A percentile compares a stretch with the other conserved stretches of the same genome.
Evolutionary conservation across 306 rosid genomes (phyloP).

Genomic region (Crataegus laevigata): DNA sequence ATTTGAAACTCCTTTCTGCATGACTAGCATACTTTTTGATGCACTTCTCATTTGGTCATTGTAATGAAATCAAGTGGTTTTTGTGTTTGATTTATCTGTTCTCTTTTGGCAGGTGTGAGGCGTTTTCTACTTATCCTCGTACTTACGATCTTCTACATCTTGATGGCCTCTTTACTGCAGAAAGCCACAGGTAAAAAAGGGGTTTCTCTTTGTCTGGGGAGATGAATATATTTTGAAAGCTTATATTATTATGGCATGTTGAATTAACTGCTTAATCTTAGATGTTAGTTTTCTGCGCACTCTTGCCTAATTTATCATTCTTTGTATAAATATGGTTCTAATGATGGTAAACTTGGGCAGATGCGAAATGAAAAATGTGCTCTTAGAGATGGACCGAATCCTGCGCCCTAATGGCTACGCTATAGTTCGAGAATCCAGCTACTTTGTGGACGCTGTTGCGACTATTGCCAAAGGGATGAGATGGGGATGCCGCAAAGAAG

Average conservation of each 20-base stretch:
- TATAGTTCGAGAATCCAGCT: conserved; percentile 69
- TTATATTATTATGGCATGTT: not conserved
- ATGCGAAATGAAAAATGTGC: conserved; percentile 83
- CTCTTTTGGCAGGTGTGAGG: conserved; percentile 75
- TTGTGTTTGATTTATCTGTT: conserved; percentile 19
- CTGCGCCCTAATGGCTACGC: conserved; percentile 69
- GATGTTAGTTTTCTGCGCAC: not conserved
- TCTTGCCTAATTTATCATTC: not conserved
- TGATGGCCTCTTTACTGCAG: conserved; percentile 84
- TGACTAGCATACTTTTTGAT: not conserved
- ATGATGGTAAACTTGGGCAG: conserved; percentile 32
- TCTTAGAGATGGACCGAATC: conserved; percentile 93
- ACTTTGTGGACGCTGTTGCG: conserved; percentile 68
- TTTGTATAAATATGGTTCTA: conserved; percentile 9
- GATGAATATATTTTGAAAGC: not conserved
- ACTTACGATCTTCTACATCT: conserved; percentile 95
- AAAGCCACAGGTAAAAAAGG: conserved; percentile 74
- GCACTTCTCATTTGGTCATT: not conserved
- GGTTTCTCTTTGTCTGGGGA: not conserved
- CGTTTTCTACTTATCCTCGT: conserved; percentile 94
- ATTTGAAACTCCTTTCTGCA: not conserved
- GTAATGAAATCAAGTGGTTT: not conserved
- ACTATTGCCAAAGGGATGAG: conserved; percentile 59
- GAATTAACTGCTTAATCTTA: not conserved
- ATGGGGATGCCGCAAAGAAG: conserved; percentile 78